Conservation (phyloP, 2,329 filamentous ascomycete species). For the Paecilomyces sp. region DNA sequence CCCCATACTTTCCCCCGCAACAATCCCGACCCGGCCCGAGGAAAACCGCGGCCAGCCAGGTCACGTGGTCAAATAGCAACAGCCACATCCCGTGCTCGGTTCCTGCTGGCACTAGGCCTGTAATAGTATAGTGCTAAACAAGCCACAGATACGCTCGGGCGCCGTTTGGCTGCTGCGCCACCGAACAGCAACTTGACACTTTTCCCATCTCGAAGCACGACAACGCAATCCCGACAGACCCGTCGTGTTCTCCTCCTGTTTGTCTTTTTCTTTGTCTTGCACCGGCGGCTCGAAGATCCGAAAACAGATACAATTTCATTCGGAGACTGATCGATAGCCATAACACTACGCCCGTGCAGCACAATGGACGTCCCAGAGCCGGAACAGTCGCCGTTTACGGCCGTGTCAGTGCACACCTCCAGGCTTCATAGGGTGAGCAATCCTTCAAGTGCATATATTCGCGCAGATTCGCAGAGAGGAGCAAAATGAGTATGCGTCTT, state of each 20-base stretch:
- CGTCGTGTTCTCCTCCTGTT: not conserved
- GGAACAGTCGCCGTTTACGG: conserved; percentile 85
- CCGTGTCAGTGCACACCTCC: conserved; percentile 74
- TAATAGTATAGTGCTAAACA: not conserved
- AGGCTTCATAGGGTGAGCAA: conserved; percentile 35
- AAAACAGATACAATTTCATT: not conserved
- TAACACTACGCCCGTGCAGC: not conserved
- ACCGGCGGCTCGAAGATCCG: not conserved
- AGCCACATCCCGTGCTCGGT: not conserved
- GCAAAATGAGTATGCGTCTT: not conserved
- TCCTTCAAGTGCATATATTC: not conserved
- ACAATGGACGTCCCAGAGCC: conserved; percentile 80
- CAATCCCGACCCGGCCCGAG: conserved; percentile 1
- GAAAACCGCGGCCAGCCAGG: conserved; percentile 6
- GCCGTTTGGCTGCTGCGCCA: not conserved
- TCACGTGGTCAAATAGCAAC: too few relatives aligned
- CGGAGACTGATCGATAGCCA: not conserved
- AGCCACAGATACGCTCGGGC: not conserved
- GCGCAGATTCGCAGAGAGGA: not conserved
- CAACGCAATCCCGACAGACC: not conserved
- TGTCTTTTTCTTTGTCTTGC: not conserved
- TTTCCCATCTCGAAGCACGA: not conserved
- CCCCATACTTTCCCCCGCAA: not conserved
- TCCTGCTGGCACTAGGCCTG: not conserved
- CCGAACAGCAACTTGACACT: not conserved